Evolutionary conservation across 2,329 filamentous ascomycete species (phyloP).

Genomic region (Botrytis hyacinthi): DNA sequence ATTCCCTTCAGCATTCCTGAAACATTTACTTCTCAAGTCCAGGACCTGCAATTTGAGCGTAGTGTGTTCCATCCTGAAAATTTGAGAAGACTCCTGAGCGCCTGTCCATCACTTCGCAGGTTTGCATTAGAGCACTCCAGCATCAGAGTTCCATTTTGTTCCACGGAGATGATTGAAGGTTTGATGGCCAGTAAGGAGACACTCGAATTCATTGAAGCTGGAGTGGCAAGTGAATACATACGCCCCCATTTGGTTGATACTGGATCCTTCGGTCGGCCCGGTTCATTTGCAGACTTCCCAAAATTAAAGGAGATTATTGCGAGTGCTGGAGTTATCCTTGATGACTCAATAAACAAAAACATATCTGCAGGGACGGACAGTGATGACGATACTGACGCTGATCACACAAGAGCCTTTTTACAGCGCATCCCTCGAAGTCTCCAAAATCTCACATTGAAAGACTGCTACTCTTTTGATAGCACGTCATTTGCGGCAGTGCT

Average conservation of each 20-base stretch:
- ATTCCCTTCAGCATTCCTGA: not conserved
- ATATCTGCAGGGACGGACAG: too few relatives aligned
- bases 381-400: not conserved
- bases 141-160: not conserved
- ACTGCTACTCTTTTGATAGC: not conserved
- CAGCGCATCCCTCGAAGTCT: conserved; percentile 4
- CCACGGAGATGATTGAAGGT: not conserved
- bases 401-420: not conserved
- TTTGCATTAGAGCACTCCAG: not conserved
- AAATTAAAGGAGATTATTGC: not conserved
- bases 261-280: not conserved
- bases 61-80: not conserved
- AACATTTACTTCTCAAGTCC: not conserved
- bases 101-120: not conserved
- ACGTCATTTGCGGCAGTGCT: not conserved
- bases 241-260: rapidly evolving
- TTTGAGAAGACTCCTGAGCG: not conserved
- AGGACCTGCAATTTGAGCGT: not conserved
- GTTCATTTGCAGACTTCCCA: not conserved
- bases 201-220: not conserved
- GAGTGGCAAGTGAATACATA: not conserved
- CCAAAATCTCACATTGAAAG: not conserved
- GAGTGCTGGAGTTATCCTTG: not conserved
- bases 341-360: not conserved
- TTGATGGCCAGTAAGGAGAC: not conserved